Conservation (phyloP, 805 yeast species). For the Wickerhamiella allomyrinae region DNA sequence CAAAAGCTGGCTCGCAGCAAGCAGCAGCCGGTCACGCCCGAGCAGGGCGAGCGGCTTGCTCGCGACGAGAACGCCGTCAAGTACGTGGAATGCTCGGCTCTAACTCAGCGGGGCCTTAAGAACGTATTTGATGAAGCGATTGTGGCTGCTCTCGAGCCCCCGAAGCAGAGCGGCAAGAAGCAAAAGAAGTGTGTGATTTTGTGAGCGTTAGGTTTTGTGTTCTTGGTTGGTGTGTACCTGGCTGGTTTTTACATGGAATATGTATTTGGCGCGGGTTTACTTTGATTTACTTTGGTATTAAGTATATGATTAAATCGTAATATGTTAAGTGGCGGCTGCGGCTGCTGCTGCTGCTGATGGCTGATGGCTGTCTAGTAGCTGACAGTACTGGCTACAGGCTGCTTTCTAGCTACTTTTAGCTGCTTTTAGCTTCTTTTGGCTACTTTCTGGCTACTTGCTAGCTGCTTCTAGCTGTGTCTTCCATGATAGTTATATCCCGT, state of each 20-base stretch:
- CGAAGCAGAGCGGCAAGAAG: slow-evolving; percentile 58
- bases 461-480: too few species aligned
- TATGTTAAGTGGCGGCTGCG: not conserved
- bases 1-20: slow-evolving; percentile 85
- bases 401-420: too few species aligned
- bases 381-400: too few species aligned
- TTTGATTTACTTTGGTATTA: not conserved
- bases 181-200: slow-evolving; percentile 64
- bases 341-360: not conserved
- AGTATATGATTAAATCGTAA: not conserved
- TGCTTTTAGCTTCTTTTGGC: too few species aligned
- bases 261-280: too few species aligned
- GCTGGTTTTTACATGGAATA: too few species aligned
- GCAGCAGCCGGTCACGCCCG: slow-evolving; percentile 69
- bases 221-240: too few species aligned
- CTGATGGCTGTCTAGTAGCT: too few species aligned
- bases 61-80: slow-evolving; percentile 90
- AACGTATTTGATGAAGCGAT: slow-evolving; percentile 98
- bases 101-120: slow-evolving; percentile 92
- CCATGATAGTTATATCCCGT: too few species aligned
- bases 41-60: slow-evolving; percentile 85
- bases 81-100: slow-evolving; percentile 94
- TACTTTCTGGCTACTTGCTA: too few species aligned
- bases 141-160: slow-evolving; percentile 96
- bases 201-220: slow-evolving; percentile 27